Evolutionary conservation across 2,329 filamentous ascomycete genomes (phyloP).

Genomic region (Pyrenochaeta sp.): DNA sequence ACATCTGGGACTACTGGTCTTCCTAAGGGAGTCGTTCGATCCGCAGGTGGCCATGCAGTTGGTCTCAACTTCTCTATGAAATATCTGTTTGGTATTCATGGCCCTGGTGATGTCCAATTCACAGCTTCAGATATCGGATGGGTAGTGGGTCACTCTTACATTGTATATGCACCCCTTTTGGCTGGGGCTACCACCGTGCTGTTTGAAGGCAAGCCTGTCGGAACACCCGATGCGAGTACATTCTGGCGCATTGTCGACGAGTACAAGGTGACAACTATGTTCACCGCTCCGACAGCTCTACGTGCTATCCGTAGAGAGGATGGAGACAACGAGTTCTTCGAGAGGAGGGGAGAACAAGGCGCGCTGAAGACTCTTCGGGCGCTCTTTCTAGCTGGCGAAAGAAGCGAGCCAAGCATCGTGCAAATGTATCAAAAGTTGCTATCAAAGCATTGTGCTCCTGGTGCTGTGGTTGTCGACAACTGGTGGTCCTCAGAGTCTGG

Average conservation of each 20-base stretch:
- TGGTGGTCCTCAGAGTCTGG: constrained; percentile 80
- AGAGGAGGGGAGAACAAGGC: constrained; percentile 69
- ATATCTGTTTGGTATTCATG: constrained; percentile 83
- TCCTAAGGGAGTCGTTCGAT: constrained; percentile 83
- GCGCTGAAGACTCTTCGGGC: constrained; percentile 76
- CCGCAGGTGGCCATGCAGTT: constrained; percentile 87
- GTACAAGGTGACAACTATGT: constrained; percentile 80
- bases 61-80: constrained; percentile 82
- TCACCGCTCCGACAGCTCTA: constrained; percentile 87
- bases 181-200: constrained; percentile 85
- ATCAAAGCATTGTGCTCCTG: constrained; percentile 68
- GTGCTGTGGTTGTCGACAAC: constrained; percentile 72
- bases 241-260: constrained; percentile 90
- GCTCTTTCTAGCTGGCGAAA: constrained; percentile 87
- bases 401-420: constrained; percentile 87
- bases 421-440: constrained; percentile 81
- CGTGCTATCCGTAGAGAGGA: constrained; percentile 89
- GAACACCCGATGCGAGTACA: constrained; percentile 84
- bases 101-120: constrained; percentile 83
- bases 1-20: constrained; percentile 83
- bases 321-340: constrained; percentile 73
- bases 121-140: constrained; percentile 89
- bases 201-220: constrained; percentile 93
- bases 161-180: constrained; percentile 86
- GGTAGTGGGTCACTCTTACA: constrained; percentile 81